A percentile compares a stretch with the other conserved stretches of the same genome.
These are phyloP conservation scores for Acanthamoeba rhysodes DNA, from an alignment of 208 protist species.

Conservation along the genomic window DNA sequence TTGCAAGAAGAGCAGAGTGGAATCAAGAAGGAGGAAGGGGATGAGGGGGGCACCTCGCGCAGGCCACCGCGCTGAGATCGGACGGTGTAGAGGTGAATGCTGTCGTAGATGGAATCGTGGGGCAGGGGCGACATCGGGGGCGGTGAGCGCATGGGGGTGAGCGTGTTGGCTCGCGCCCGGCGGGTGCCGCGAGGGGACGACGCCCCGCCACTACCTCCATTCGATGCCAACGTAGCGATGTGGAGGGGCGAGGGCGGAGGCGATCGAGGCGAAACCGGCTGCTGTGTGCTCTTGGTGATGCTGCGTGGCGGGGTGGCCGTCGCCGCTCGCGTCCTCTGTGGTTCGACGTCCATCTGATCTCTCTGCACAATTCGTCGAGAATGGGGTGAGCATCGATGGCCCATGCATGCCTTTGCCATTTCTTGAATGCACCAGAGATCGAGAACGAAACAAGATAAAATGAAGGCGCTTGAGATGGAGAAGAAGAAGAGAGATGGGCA, in stretches of 20 bases:
- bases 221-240: neutral
- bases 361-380: too few species aligned
- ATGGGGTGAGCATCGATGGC: too few species aligned
- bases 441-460: too few species aligned
- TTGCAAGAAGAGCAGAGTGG: neutral
- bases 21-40: neutral
- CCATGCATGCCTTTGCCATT: too few species aligned
- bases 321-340: too few species aligned
- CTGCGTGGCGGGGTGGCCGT: too few species aligned
- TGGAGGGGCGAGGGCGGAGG: neutral
- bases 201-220: neutral
- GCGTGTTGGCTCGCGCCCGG: constrained; percentile 11
- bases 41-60: neutral
- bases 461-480: too few species aligned
- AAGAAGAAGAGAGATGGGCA: too few species aligned
- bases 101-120: constrained; percentile 51
- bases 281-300: too few species aligned
- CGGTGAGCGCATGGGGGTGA: constrained; percentile 12
- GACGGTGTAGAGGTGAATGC: constrained; percentile 54
- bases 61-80: constrained; percentile 19
- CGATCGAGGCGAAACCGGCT: neutral
- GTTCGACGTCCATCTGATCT: too few species aligned
- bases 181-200: constrained; percentile 9
- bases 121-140: constrained; percentile 2
- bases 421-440: too few species aligned